A percentile compares a stretch with the other conserved stretches of the same genome.
phyloP scores from a whole-genome alignment of 2,329 filamentous ascomycete genomes.

The Colletotrichum truncatum region DNA sequence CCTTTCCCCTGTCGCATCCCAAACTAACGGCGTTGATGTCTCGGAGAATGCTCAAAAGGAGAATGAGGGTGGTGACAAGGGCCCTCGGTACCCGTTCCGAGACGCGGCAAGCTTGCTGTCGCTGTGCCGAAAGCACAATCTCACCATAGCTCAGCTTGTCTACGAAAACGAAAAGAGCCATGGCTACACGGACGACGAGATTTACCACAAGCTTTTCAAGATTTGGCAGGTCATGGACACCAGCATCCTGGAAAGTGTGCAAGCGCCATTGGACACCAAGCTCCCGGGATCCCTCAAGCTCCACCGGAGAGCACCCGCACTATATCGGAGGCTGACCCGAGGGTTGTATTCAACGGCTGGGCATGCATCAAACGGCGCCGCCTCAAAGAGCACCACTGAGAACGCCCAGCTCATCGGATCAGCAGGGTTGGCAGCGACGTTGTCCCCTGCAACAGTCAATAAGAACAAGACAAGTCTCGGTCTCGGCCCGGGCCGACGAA shows the following conservation, averaged over 20 bases:
- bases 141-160: slow-evolving; percentile 60
- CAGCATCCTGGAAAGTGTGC: slow-evolving; percentile 59
- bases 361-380: slow-evolving; percentile 28
- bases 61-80: slow-evolving; percentile 27
- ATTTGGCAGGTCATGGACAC: slow-evolving; percentile 63
- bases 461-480: background rate
- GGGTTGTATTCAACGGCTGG: slow-evolving; percentile 53
- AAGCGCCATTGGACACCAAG: slow-evolving; percentile 50
- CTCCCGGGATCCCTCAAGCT: slow-evolving; percentile 58
- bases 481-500: slow-evolving; percentile 36
- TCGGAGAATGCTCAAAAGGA: slow-evolving; percentile 22
- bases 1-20: background rate
- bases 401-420: slow-evolving; percentile 2
- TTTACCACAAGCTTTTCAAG: slow-evolving; percentile 54
- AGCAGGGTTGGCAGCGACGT: background rate
- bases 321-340: slow-evolving; percentile 55
- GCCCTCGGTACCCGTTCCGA: slow-evolving; percentile 56
- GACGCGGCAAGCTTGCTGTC: slow-evolving; percentile 55
- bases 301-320: slow-evolving; percentile 53
- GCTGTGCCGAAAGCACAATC: slow-evolving; percentile 58
- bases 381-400: background rate
- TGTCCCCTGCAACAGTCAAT: background rate
- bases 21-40: background rate
- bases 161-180: slow-evolving; percentile 63
- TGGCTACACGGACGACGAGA: slow-evolving; percentile 59